A percentile compares a stretch with the other conserved stretches of the same genome.
Evolutionary conservation across 352 stramenopile genomes (phyloP).

Genomic region (Globisporangium camurandrum): DNA sequence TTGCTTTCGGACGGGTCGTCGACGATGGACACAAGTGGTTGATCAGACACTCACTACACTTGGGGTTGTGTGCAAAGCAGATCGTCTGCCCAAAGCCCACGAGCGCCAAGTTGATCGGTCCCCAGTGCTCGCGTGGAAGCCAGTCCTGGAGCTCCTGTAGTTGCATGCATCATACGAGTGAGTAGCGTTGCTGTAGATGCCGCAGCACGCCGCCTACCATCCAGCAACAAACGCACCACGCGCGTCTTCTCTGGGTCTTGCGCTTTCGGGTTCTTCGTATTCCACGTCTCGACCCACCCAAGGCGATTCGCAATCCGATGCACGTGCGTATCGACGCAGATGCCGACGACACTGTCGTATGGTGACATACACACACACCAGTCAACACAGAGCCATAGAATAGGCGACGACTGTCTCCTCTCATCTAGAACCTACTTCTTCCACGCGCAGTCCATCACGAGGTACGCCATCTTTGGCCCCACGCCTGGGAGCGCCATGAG

Average conservation of each 20-base stretch:
- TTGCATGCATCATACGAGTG: background rate
- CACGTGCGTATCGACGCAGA: constrained; percentile 97
- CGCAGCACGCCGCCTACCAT: background rate
- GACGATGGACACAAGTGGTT: constrained; percentile 61
- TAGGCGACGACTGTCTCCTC: background rate
- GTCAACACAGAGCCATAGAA: too few relatives aligned
- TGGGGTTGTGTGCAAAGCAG: constrained; percentile 58
- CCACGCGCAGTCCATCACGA: constrained; percentile 92
- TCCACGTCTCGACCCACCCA: constrained; percentile 89
- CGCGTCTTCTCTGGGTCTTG: constrained; percentile 91
- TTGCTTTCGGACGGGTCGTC: too few relatives aligned
- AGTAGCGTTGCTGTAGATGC: too few relatives aligned
- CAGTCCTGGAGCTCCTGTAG: constrained; percentile 89
- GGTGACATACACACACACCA: background rate
- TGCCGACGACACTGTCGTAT: constrained; percentile 67
- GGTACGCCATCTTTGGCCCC: constrained; percentile 96
- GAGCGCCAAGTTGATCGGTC: constrained; percentile 88
- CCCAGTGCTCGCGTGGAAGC: constrained; percentile 89
- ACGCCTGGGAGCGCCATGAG: constrained; percentile 91
- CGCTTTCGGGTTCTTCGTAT: constrained; percentile 69
- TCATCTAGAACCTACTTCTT: constrained; percentile 66
- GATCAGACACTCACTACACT: constrained; percentile 70
- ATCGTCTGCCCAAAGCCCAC: constrained; percentile 96
- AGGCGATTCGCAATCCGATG: constrained; percentile 95
- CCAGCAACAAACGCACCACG: constrained; percentile 19